Percentiles rank a stretch among this genome's conserved stretches.
Evolutionary conservation across 371 early-diverging fungal genomes (phyloP).

Genomic region (Mucor racemosus): DNA sequence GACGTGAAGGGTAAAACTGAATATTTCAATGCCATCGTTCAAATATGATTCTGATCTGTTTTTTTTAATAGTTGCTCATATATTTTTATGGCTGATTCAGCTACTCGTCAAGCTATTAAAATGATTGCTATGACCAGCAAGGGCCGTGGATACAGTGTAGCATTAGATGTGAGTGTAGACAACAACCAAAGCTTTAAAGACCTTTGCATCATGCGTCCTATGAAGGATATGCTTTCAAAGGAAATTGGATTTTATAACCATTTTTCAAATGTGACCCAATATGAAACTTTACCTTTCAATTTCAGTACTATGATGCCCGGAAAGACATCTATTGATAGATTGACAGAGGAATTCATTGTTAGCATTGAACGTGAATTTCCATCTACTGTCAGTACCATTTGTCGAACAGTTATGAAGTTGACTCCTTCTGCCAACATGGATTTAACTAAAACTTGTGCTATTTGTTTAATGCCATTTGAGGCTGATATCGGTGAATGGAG

Average conservation of each 20-base stretch:
- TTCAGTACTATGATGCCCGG: constrained; percentile 61
- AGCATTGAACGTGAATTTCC: constrained; percentile 84
- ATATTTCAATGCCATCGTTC: not conserved
- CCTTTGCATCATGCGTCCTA: constrained; percentile 71
- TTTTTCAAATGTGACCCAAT: constrained; percentile 49
- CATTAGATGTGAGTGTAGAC: constrained; percentile 76
- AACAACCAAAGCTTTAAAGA: constrained; percentile 42
- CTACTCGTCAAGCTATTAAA: constrained; percentile 81
- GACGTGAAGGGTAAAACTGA: constrained; percentile 42
- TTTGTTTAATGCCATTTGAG: constrained; percentile 66
- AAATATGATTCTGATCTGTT: no score
- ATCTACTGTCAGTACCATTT: constrained; percentile 86
- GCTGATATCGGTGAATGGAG: constrained; percentile 57
- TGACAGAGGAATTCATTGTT: constrained; percentile 83
- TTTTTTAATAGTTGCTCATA: constrained; percentile 56
- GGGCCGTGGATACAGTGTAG: constrained; percentile 86
- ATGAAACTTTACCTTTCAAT: constrained; percentile 50
- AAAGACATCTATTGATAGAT: constrained; percentile 70
- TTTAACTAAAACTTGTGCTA: constrained; percentile 48
- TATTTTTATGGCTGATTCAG: constrained; percentile 79
- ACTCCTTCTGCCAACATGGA: constrained; percentile 54
- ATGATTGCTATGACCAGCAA: constrained; percentile 80
- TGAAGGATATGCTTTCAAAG: constrained; percentile 81
- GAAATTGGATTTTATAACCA: constrained; percentile 81
- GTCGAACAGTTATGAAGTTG: constrained; percentile 82